Percentiles rank a stretch among this genome's conserved stretches.
Evolutionary conservation across 108 stramenopile species (phyloP).

Genomic region (Pseudonitzschia delicatissima): DNA sequence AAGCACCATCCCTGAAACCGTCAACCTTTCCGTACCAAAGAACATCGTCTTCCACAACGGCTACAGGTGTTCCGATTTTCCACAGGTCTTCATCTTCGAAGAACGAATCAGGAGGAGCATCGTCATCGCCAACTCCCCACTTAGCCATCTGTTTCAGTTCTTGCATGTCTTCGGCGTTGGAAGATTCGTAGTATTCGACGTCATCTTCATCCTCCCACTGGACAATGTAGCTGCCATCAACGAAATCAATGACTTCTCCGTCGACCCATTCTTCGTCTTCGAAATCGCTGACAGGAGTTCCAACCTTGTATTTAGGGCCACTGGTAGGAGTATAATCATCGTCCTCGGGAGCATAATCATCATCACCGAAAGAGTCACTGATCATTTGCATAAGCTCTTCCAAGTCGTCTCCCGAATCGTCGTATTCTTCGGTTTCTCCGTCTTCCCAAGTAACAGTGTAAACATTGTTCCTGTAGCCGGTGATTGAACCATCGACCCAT

Average conservation of each 20-base stretch:
- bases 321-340: background rate
- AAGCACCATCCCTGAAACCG: background rate
- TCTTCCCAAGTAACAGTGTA: conserved; percentile 6
- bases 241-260: conserved; percentile 3
- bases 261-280: conserved; percentile 5
- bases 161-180: conserved; percentile 9
- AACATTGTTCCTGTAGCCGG: background rate
- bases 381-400: background rate
- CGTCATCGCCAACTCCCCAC: background rate
- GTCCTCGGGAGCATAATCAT: background rate
- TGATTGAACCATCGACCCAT: conserved; percentile 3
- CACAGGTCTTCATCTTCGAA: conserved; percentile 1
- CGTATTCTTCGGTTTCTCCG: background rate
- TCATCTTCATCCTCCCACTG: conserved; percentile 6
- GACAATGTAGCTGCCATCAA: background rate
- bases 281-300: background rate
- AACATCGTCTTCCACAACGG: background rate
- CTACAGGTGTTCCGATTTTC: conserved; percentile 7
- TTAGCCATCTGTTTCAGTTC: background rate
- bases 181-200: conserved; percentile 5
- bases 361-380: background rate
- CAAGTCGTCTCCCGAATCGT: background rate
- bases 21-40: conserved; percentile 7
- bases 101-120: background rate
- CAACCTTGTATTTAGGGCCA: background rate